phyloP scores from a whole-genome alignment of 2,329 filamentous ascomycete genomes.

The Chaetoscypha palmicola region DNA sequence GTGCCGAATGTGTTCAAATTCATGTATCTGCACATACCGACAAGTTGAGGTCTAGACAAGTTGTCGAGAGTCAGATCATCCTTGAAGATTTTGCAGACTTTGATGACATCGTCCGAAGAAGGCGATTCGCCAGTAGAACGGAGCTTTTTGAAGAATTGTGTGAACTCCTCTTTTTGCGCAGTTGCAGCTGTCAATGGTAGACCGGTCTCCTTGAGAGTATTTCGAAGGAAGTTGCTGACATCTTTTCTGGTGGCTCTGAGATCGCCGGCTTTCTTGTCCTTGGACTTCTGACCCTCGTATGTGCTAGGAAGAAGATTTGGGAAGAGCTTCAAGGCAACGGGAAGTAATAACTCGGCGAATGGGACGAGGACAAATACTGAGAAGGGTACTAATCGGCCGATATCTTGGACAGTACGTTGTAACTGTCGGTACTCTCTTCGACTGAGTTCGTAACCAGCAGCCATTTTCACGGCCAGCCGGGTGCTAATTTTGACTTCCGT shows the following conservation, averaged over 20 bases:
- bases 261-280: constrained; percentile 77
- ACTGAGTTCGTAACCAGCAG: constrained; percentile 91
- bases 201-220: constrained; percentile 88
- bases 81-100: constrained; percentile 98
- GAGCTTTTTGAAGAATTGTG: constrained; percentile 95
- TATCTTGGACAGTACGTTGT: constrained; percentile 85
- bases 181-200: constrained; percentile 78
- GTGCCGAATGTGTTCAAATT: constrained; percentile 96
- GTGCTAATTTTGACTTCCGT: constrained; percentile 92
- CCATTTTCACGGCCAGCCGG: constrained; percentile 90
- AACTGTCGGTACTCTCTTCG: constrained; percentile 90
- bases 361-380: constrained; percentile 96
- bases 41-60: constrained; percentile 86
- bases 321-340: constrained; percentile 88
- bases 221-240: constrained; percentile 81
- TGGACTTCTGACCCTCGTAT: constrained; percentile 85
- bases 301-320: constrained; percentile 96
- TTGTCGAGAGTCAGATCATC: constrained; percentile 97
- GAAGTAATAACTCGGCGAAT: constrained; percentile 87
- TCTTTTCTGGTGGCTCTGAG: constrained; percentile 85
- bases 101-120: constrained; percentile 86
- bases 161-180: constrained; percentile 87
- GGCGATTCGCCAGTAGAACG: constrained; percentile 85
- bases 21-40: constrained; percentile 98
- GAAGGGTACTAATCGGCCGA: constrained; percentile 88